Conservation (phyloP, 2,329 filamentous ascomycete species). For the Eutypa lata region DNA sequence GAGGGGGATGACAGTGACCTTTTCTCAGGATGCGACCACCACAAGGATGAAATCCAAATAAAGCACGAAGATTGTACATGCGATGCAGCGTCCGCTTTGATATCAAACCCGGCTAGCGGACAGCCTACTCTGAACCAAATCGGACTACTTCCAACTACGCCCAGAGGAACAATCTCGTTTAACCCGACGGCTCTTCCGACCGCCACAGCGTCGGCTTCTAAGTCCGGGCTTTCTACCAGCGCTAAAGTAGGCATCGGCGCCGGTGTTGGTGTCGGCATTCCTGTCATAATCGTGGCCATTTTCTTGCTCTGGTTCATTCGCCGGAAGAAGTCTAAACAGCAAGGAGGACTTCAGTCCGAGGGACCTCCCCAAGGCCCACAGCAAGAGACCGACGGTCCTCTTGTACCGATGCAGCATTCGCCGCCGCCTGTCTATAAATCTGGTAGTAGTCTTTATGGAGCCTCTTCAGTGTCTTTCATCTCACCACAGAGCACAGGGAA, state of each 20-base stretch:
- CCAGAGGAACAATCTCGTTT: conserved; percentile 22
- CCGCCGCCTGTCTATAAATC: conserved; percentile 7
- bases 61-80: conserved; percentile 22
- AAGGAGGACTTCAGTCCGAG: conserved; percentile 1
- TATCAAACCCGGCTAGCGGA: conserved; percentile 17
- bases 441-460: conserved; percentile 9
- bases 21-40: conserved; percentile 20
- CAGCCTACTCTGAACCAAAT: conserved; percentile 19
- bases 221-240: conserved; percentile 8
- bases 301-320: conserved; percentile 13
- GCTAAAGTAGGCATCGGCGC: conserved; percentile 18
- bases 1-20: conserved; percentile 20
- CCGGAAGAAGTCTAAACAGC: conserved; percentile 7
- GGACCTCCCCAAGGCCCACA: neutral
- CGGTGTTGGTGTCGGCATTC: conserved; percentile 17
- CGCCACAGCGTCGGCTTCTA: conserved; percentile 4
- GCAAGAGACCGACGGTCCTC: conserved; percentile 5
- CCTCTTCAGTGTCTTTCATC: neutral
- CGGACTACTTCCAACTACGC: conserved; percentile 17
- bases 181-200: conserved; percentile 21
- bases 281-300: conserved; percentile 9
- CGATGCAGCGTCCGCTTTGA: conserved; percentile 16
- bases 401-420: conserved; percentile 4
- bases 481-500: too few species aligned
- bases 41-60: conserved; percentile 13